Evolutionary conservation across 2,329 filamentous ascomycete species (phyloP).

Genomic region (Talaromyces sp.): DNA sequence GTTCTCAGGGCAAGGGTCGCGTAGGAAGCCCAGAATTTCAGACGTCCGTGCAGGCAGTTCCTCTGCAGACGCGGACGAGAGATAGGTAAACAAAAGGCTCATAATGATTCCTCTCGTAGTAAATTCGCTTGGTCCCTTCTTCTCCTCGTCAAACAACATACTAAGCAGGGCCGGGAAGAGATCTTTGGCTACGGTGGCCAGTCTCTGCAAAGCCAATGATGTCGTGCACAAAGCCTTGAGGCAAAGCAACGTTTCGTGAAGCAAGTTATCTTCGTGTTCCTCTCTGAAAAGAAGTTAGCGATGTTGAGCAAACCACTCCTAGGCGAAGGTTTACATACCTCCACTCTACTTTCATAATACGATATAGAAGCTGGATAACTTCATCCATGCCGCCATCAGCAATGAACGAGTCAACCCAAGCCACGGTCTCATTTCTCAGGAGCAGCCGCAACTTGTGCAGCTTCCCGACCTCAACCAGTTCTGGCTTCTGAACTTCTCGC

Average conservation of each 20-base stretch:
- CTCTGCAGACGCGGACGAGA: slow-evolving; percentile 58
- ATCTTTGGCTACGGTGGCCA: slow-evolving; percentile 70
- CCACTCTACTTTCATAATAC: slow-evolving; percentile 96
- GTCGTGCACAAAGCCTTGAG: slow-evolving; percentile 93
- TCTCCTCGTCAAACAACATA: slow-evolving; percentile 96
- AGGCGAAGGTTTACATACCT: slow-evolving; percentile 53
- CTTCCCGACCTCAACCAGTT: slow-evolving; percentile 86
- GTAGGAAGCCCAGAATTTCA: slow-evolving; percentile 71
- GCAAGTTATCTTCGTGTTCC: slow-evolving; percentile 87
- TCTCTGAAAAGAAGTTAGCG: slow-evolving; percentile 50
- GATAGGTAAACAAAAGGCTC: slow-evolving; percentile 81
- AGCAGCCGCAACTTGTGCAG: slow-evolving; percentile 87
- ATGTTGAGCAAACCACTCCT: background rate
- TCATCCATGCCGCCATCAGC: slow-evolving; percentile 86
- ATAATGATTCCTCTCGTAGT: slow-evolving; percentile 87
- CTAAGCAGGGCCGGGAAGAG: slow-evolving; percentile 80
- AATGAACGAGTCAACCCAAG: slow-evolving; percentile 92
- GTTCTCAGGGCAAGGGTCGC: slow-evolving; percentile 69
- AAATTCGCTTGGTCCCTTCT: slow-evolving; percentile 95
- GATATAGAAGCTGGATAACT: slow-evolving; percentile 75
- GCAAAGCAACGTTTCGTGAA: slow-evolving; percentile 88
- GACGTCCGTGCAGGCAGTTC: slow-evolving; percentile 64
- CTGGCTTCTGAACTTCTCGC: slow-evolving; percentile 71
- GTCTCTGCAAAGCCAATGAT: slow-evolving; percentile 72
- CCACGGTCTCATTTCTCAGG: slow-evolving; percentile 87